Percentiles rank a stretch among this genome's conserved stretches.
These are phyloP conservation scores for Medicago arabica DNA, from an alignment of 306 rosid species.

Conservation along the genomic window DNA sequence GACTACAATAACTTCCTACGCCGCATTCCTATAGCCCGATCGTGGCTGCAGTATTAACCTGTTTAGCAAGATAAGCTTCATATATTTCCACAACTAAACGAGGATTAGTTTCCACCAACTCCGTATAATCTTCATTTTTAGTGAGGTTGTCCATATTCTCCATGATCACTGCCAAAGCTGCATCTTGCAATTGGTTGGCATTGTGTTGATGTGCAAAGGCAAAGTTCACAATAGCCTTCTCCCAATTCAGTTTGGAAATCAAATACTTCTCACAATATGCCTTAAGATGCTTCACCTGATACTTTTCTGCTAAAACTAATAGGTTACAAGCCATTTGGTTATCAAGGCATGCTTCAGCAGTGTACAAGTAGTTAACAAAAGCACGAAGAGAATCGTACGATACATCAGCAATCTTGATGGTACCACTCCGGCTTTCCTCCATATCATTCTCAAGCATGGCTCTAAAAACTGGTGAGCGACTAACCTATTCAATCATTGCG, in stretches of 20 bases:
- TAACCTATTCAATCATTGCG: constrained; percentile 49
- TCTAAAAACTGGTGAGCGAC: constrained; percentile 84
- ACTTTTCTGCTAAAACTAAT: constrained; percentile 74
- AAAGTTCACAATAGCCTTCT: constrained; percentile 62
- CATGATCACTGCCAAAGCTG: constrained; percentile 61
- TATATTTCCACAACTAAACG: constrained; percentile 77
- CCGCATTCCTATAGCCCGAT: constrained; percentile 13
- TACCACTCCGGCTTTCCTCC: constrained; percentile 85
- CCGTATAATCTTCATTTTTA: constrained; percentile 63
- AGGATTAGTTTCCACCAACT: constrained; percentile 72
- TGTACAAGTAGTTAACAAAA: constrained; percentile 78
- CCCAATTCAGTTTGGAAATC: constrained; percentile 68
- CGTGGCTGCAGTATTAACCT: constrained; percentile 68
- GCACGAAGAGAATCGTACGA: constrained; percentile 71
- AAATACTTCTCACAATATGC: constrained; percentile 69
- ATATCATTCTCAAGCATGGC: constrained; percentile 90
- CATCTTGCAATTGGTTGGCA: constrained; percentile 62
- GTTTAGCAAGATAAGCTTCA: constrained; percentile 74
- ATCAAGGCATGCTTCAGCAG: constrained; percentile 74
- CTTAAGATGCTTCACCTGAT: constrained; percentile 84
- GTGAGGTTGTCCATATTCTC: constrained; percentile 74
- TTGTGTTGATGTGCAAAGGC: constrained; percentile 79
- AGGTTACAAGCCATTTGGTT: constrained; percentile 77
- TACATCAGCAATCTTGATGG: constrained; percentile 75
- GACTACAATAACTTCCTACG: not conserved